Base-by-base conservation (phyloP, 2,329 filamentous ascomycete species). In the Corniculantispora saksenae region DNA sequence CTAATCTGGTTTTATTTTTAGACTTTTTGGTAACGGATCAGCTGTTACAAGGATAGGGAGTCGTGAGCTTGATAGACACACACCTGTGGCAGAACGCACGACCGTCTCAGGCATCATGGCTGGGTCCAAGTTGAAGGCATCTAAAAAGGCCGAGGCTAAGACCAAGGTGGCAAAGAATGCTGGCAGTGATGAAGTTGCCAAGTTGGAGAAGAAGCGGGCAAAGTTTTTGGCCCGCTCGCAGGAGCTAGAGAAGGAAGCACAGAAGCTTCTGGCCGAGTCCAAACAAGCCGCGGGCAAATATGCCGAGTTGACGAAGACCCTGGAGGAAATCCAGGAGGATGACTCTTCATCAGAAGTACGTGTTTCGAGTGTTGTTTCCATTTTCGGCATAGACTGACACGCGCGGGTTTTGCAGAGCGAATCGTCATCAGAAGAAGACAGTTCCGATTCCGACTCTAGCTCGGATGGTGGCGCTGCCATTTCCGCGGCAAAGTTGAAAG, bases 211-310 rank as follows among this genome's bases (percentile, higher is more conserved):
- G 74, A 76, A 73, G 56, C 76, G 75, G 47, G 70, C 73, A 58
- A 77, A 76, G 23, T 68, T 82, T 58, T 73, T 78, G 27, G 66
- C 67, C n/a, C 77, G 78, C 32, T 77, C 78, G 38, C 75, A 80
- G 29, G 78, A 78, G 70, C 74, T 82, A 43, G 77, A 81, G 70
- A 70, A 69, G 3, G 73, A 82, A 70, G 79, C 77, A 2, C 68
- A 72, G 25, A 78, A 79, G 72, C 66, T 84, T 40, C 69, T 80
- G 69, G 71, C 70, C 1, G 76, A 82, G 64, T 77, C 82, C 0
- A 76, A 79, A 66, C 76, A 75, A 64, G 69, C 70, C 27, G 69
- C 70, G 32, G 69, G 69, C 12, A 67, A 74, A 50, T 75, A 76
- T 45, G 70, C 74, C 61, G 65, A 66, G 25, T 63, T 73, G 60